Evolutionary conservation across 345 rosid genomes (phyloP).

Genomic region (Bruguiera gymnorhiza): DNA sequence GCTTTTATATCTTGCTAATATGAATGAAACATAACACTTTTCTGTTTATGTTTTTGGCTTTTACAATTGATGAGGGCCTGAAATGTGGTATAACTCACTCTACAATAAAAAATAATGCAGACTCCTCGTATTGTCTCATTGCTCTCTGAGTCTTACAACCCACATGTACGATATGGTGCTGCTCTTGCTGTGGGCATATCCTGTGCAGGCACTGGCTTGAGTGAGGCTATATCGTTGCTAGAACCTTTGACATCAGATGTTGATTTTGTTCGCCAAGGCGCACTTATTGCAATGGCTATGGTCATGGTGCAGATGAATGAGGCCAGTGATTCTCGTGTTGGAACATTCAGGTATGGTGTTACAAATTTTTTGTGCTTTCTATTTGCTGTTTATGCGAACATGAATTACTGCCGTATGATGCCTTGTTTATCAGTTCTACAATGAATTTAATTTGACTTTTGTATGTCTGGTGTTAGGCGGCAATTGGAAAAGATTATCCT

Average conservation of each 20-base stretch:
- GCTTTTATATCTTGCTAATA: too few species aligned
- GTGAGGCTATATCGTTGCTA: conserved; percentile 96
- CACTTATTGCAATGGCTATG: conserved; percentile 99
- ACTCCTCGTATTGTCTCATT: conserved; percentile 95
- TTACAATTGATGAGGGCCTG: neutral
- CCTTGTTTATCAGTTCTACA: neutral
- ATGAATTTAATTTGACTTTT: neutral
- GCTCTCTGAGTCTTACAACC: conserved; percentile 95
- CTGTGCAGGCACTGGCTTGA: conserved; percentile 98
- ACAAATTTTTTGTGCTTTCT: neutral
- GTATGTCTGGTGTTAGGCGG: conserved; percentile 45
- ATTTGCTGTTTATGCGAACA: neutral
- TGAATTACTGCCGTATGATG: neutral
- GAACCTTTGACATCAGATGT: conserved; percentile 99
- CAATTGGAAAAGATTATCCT: conserved; percentile 92
- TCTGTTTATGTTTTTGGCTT: neutral
- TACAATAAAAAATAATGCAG: conserved; percentile 40
- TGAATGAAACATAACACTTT: neutral
- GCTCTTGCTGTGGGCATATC: conserved; percentile 99
- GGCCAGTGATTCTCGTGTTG: conserved; percentile 97
- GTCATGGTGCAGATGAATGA: conserved; percentile 95
- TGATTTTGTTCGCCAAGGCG: conserved; percentile 99
- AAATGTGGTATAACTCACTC: conserved; percentile 14
- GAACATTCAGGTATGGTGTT: conserved; percentile 69
- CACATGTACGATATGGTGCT: conserved; percentile 99